phyloP scores from a whole-genome alignment of 768 basidiomycete genomes.

The Pleurotus ostreatus region DNA sequence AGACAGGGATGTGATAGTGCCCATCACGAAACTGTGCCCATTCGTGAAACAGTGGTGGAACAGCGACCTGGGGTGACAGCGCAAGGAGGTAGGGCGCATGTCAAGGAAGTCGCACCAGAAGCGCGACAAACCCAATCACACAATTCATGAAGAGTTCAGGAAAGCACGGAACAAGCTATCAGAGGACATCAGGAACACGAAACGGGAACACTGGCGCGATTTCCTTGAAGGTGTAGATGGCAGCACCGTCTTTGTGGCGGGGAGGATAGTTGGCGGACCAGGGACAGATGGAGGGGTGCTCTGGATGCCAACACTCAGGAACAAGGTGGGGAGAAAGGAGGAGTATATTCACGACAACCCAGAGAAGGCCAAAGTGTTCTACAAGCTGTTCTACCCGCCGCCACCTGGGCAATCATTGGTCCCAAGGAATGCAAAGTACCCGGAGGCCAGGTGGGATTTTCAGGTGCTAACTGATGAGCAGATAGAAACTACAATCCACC shows the following conservation, averaged over 20 bases:
- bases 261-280: constrained; percentile 10
- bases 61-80: constrained; percentile 3
- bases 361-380: constrained; percentile 1
- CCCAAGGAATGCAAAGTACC: constrained; percentile 6
- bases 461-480: background rate
- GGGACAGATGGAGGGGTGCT: constrained; percentile 4
- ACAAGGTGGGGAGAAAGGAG: background rate
- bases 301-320: constrained; percentile 10
- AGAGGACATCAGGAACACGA: background rate
- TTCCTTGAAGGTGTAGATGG: constrained; percentile 11
- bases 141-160: background rate
- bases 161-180: background rate
- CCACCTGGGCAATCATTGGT: constrained; percentile 7
- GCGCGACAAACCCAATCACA: background rate
- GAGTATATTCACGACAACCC: background rate
- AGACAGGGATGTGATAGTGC: background rate
- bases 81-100: background rate
- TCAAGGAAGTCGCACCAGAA: background rate
- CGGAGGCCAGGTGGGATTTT: constrained; percentile 4
- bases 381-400: constrained; percentile 14
- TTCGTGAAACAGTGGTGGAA: constrained; percentile 20
- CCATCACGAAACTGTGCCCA: constrained; percentile 9
- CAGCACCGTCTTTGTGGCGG: constrained; percentile 11
- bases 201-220: constrained; percentile 12
- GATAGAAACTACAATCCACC: constrained; percentile 10